A percentile compares a stretch with the other conserved stretches of the same genome.
Evolutionary conservation across 768 basidiomycete species (phyloP).

Genomic region (Chiua virens): DNA sequence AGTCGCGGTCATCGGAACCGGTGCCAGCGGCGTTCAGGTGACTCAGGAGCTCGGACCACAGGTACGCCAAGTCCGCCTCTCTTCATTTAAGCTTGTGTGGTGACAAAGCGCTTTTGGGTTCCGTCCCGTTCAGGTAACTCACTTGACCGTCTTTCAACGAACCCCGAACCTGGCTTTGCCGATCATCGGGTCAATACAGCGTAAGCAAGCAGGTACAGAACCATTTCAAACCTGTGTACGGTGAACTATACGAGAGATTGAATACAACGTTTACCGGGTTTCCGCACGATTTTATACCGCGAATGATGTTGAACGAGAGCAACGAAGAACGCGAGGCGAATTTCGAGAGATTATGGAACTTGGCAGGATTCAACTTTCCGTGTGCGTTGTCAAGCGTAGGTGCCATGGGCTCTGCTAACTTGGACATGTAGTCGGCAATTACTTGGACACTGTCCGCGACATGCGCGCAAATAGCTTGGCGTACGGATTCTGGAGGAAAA

Average conservation of each 20-base stretch:
- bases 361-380: slow-evolving; percentile 7
- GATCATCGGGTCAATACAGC: slow-evolving; percentile 3
- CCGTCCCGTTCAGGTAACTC: slow-evolving; percentile 2
- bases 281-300: not conserved
- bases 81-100: not conserved
- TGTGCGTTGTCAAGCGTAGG: not conserved
- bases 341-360: slow-evolving; percentile 11
- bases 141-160: slow-evolving; percentile 16
- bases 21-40: slow-evolving; percentile 12
- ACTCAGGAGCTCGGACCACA: slow-evolving; percentile 14
- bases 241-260: slow-evolving; percentile 3
- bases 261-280: not conserved
- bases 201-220: slow-evolving; percentile 5
- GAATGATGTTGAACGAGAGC: not conserved
- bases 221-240: slow-evolving; percentile 13
- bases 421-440: slow-evolving; percentile 1
- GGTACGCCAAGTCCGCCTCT: not conserved
- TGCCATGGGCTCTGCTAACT: not conserved
- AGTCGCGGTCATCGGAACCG: slow-evolving; percentile 12
- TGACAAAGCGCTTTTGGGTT: not conserved
- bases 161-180: slow-evolving; percentile 15
- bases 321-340: slow-evolving; percentile 7
- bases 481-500: slow-evolving; percentile 16
- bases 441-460: not conserved
- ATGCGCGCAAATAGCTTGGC: not conserved